Evolutionary conservation across 192 early-diverging fungal species (phyloP).

Genomic region (Powellomyces hirtus): DNA sequence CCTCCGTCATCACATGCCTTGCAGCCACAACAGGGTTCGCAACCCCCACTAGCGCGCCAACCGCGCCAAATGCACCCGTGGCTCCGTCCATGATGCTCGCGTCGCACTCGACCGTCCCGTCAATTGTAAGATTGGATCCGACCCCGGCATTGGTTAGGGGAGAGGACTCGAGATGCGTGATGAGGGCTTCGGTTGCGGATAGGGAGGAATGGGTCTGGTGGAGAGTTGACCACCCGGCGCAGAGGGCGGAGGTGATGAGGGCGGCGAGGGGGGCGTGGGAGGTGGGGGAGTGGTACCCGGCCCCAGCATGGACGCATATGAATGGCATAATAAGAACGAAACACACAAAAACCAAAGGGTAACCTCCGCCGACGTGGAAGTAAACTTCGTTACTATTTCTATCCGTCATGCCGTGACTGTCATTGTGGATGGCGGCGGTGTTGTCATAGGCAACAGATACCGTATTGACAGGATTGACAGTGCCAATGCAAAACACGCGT

Average conservation of each 20-base stretch:
- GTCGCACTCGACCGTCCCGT: slow-evolving; percentile 81
- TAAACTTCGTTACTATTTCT: too few relatives aligned
- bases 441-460: too few relatives aligned
- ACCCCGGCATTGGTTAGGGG: slow-evolving; percentile 59
- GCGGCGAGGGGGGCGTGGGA: not conserved
- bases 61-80: slow-evolving; percentile 67
- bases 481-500: too few relatives aligned
- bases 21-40: slow-evolving; percentile 62
- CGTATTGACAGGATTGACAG: too few relatives aligned
- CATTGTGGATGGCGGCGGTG: too few relatives aligned
- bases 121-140: slow-evolving; percentile 78
- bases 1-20: slow-evolving; percentile 44
- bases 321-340: too few relatives aligned
- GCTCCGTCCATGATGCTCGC: slow-evolving; percentile 41
- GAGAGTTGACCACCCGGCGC: not conserved
- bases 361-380: too few relatives aligned
- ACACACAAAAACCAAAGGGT: too few relatives aligned
- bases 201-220: not conserved
- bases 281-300: slow-evolving; percentile 32
- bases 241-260: not conserved
- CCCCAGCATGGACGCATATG: slow-evolving; percentile 43
- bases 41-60: slow-evolving; percentile 68
- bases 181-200: not conserved
- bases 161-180: slow-evolving; percentile 39
- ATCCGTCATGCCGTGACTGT: too few relatives aligned